phyloP scores from a whole-genome alignment of 192 early-diverging fungal species.

The Borealophlyctis nickersoniae region DNA sequence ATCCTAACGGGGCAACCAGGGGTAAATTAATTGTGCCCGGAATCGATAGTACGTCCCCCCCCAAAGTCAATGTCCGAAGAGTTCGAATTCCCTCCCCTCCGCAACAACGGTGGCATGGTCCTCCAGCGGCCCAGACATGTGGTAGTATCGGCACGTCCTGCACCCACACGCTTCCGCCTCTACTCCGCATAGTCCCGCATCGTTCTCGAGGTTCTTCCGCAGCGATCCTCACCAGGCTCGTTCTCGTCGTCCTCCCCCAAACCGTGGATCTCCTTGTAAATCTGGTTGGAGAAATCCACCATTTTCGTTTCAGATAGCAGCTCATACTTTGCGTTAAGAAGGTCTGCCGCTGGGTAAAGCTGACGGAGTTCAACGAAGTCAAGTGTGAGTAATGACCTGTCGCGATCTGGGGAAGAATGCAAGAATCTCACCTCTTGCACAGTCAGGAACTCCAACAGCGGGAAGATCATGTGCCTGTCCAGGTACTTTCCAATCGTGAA shows the following conservation, averaged over 20 bases:
- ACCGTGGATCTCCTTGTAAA: slow-evolving; percentile 78
- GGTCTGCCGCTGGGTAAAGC: slow-evolving; percentile 73
- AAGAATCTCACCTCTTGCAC: slow-evolving; percentile 59
- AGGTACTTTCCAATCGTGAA: slow-evolving; percentile 35
- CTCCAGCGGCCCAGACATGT: no score
- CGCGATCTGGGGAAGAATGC: background rate
- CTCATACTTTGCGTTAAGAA: slow-evolving; percentile 86
- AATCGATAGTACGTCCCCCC: slow-evolving; percentile 8
- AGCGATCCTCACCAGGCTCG: slow-evolving; percentile 64
- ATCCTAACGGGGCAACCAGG: slow-evolving; percentile 31
- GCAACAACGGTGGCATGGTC: no score
- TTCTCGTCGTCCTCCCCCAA: slow-evolving; percentile 56
- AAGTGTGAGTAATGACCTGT: background rate
- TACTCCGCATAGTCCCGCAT: no score
- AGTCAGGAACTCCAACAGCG: slow-evolving; percentile 84
- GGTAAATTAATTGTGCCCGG: background rate
- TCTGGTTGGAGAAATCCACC: slow-evolving; percentile 86
- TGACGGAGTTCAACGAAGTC: slow-evolving; percentile 17
- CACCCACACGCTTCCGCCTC: no score
- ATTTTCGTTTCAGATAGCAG: slow-evolving; percentile 86
- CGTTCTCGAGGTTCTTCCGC: no score
- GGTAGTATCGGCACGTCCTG: no score
- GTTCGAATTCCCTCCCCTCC: no score
- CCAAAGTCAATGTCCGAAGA: no score
- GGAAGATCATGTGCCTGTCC: slow-evolving; percentile 92